Conservation (phyloP, 2,329 filamentous ascomycete genomes). For the Alternaria metachromatica region DNA sequence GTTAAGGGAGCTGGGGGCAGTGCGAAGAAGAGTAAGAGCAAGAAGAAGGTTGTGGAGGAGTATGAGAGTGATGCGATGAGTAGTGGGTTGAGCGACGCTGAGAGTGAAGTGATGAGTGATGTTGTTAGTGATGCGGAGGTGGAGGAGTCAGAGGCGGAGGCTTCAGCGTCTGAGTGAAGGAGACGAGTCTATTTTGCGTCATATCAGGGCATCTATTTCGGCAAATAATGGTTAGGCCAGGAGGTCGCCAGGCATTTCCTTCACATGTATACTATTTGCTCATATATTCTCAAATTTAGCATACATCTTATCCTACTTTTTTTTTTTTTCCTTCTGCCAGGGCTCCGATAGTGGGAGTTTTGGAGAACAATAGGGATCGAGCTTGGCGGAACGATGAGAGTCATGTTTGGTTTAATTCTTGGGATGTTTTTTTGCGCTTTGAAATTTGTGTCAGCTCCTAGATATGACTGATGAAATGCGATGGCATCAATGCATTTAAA, state of each 20-base stretch:
- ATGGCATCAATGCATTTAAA: too few species aligned
- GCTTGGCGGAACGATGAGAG: too few species aligned
- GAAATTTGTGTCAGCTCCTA: too few species aligned
- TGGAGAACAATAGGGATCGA: too few species aligned
- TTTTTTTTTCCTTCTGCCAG: too few species aligned
- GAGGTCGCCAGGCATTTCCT: background rate
- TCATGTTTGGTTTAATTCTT: too few species aligned
- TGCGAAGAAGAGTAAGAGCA: conserved; percentile 21
- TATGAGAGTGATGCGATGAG: conserved; percentile 36
- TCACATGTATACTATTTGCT: background rate
- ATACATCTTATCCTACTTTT: too few species aligned
- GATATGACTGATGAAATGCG: too few species aligned
- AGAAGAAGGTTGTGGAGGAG: conserved; percentile 20
- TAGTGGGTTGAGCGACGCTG: conserved; percentile 23
- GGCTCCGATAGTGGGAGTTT: too few species aligned
- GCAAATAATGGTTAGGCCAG: background rate
- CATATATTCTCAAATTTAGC: background rate
- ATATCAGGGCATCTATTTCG: background rate
- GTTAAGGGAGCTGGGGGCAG: conserved; percentile 14
- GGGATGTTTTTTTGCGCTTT: too few species aligned
- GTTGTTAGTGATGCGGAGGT: conserved; percentile 36
- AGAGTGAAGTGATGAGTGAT: conserved; percentile 29
- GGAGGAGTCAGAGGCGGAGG: conserved; percentile 15
- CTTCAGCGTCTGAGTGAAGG: background rate
- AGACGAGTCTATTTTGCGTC: background rate